phyloP scores from a whole-genome alignment of 2,329 filamentous ascomycete species.

The Pezicula neosporulosa region DNA sequence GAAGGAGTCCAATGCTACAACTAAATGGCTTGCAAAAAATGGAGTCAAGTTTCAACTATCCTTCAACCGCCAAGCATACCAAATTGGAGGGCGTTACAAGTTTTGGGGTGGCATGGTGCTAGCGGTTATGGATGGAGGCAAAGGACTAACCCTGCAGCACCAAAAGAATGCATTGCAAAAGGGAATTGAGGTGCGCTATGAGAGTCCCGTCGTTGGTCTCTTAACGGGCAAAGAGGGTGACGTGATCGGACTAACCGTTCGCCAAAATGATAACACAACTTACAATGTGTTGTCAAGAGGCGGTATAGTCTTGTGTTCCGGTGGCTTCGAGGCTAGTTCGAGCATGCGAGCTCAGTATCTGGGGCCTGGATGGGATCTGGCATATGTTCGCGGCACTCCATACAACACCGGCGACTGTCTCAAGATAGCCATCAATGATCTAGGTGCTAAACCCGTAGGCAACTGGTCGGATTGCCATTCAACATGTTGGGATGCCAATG shows the following conservation, averaged over 20 bases:
- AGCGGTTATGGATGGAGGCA: conserved; percentile 56
- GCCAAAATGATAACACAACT: background rate
- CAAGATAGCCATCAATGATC: conserved; percentile 45
- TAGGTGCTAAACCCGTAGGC: conserved; percentile 48
- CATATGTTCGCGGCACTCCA: conserved; percentile 58
- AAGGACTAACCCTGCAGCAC: conserved; percentile 52
- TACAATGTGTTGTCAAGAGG: background rate
- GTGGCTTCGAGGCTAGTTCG: conserved; percentile 62
- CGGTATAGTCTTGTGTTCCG: conserved; percentile 42
- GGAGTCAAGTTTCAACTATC: conserved; percentile 56
- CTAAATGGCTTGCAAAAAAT: conserved; percentile 52
- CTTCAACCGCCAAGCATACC: conserved; percentile 64
- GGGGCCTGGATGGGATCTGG: conserved; percentile 60
- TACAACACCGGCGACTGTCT: conserved; percentile 61
- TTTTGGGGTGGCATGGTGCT: conserved; percentile 67
- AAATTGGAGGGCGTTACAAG: conserved; percentile 55
- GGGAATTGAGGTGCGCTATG: conserved; percentile 41
- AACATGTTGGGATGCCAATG: conserved; percentile 62
- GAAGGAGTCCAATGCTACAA: conserved; percentile 42
- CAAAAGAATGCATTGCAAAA: conserved; percentile 36
- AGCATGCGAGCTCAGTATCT: conserved; percentile 49
- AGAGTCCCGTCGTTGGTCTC: background rate
- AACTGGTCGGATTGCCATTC: conserved; percentile 65
- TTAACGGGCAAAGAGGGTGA: background rate
- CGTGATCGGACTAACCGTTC: background rate